Evolutionary conservation across 192 early-diverging fungal genomes (phyloP).

Genomic region (Coemansia nantahalensis): DNA sequence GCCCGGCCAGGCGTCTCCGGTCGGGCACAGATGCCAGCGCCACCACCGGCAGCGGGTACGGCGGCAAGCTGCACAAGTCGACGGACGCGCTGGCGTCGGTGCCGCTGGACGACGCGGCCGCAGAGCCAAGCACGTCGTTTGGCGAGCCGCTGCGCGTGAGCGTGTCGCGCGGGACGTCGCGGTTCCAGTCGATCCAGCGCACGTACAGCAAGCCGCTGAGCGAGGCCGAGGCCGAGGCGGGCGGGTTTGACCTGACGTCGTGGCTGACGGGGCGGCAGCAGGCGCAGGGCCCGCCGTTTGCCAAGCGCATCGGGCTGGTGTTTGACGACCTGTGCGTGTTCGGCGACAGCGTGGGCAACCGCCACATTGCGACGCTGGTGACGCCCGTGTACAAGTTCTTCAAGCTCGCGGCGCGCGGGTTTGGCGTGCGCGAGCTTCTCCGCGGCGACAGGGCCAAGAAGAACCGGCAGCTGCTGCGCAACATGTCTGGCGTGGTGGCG

Average conservation of each 20-base stretch:
- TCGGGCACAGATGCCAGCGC: too few species aligned
- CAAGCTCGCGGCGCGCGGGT: conserved; percentile 14
- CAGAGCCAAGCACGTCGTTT: conserved; percentile 28
- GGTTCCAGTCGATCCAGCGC: conserved; percentile 39
- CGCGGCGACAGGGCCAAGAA: neutral
- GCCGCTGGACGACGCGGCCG: too few species aligned
- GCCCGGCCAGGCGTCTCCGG: too few species aligned
- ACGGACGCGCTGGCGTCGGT: too few species aligned
- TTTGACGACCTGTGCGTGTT: conserved; percentile 38
- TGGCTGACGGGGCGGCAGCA: conserved; percentile 21
- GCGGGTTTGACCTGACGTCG: conserved; percentile 11
- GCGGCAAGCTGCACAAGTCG: too few species aligned
- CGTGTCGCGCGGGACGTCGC: conserved; percentile 19
- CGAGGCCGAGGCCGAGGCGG: neutral
- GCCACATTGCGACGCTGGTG: conserved; percentile 39
- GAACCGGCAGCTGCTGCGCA: conserved; percentile 48
- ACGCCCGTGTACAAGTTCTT: conserved; percentile 42
- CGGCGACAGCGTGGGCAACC: conserved; percentile 32
- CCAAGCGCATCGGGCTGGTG: conserved; percentile 45
- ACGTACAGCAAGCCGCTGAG: conserved; percentile 8
- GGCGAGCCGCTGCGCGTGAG: conserved; percentile 51
- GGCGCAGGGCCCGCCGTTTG: conserved; percentile 26
- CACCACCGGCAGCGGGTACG: too few species aligned
- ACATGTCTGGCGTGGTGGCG: conserved; percentile 63
- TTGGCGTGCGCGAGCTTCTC: conserved; percentile 19